A percentile compares a stretch with the other conserved stretches of the same genome.
Conservation (phyloP, 2,329 filamentous ascomycete genomes). For the Claviceps quebecensis region DNA sequence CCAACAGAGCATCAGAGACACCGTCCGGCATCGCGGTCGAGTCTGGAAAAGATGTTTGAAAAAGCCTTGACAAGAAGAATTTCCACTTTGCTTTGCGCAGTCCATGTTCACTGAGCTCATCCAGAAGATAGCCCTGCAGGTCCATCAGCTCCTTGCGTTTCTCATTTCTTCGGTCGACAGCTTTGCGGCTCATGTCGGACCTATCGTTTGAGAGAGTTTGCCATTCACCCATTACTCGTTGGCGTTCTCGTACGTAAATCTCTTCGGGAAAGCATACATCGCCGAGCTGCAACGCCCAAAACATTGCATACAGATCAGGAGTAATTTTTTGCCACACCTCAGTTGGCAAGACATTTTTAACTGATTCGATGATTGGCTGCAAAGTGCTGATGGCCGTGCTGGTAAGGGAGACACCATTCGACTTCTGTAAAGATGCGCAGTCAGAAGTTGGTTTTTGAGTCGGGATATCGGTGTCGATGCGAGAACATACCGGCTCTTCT, state of each 20-base stretch:
- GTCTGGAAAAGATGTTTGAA: conserved; percentile 63
- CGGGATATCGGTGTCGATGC: conserved; percentile 2
- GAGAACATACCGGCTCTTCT: conserved; percentile 19
- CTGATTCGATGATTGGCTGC: conserved; percentile 56
- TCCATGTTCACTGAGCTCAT: conserved; percentile 59
- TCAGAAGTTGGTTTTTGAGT: conserved; percentile 12
- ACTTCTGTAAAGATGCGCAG: conserved; percentile 15
- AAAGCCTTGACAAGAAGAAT: conserved; percentile 58
- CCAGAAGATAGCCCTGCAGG: conserved; percentile 53
- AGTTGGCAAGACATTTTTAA: conserved; percentile 46
- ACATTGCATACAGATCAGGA: conserved; percentile 72
- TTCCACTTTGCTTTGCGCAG: conserved; percentile 53
- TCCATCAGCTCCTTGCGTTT: conserved; percentile 57
- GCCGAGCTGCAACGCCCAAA: conserved; percentile 79
- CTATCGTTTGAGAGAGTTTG: conserved; percentile 56
- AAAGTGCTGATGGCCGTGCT: conserved; percentile 28
- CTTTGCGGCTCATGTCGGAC: conserved; percentile 55
- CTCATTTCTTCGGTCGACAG: conserved; percentile 47
- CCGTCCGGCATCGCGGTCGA: conserved; percentile 48
- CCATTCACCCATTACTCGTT: conserved; percentile 52
- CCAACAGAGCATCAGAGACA: conserved; percentile 64
- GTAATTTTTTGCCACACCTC: conserved; percentile 58
- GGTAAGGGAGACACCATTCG: conserved; percentile 20
- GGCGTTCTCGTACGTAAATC: conserved; percentile 66
- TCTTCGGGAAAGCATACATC: conserved; percentile 66